Conservation (phyloP, 805 yeast species). For the Maudiozyma pseudohumilis region DNA sequence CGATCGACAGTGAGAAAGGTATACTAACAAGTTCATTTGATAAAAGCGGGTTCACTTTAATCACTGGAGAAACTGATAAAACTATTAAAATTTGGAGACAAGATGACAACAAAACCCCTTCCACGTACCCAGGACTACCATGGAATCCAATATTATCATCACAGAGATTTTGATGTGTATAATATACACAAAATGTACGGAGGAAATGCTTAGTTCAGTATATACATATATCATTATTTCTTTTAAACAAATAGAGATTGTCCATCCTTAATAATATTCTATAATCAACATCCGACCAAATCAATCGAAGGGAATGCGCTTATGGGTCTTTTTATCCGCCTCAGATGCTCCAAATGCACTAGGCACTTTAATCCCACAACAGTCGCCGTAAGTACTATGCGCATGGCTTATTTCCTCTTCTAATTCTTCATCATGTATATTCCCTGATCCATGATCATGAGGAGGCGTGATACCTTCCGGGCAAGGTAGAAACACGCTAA, state of each 20-base stretch:
- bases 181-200: background rate
- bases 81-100: conserved; percentile 68
- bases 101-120: conserved; percentile 27
- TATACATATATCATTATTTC: background rate
- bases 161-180: conserved; percentile 22
- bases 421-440: conserved; percentile 19
- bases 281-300: too few species aligned
- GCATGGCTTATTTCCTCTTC: conserved; percentile 20
- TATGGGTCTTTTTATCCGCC: conserved; percentile 28
- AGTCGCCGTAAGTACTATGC: conserved; percentile 81
- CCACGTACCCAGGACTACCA: conserved; percentile 22
- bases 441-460: conserved; percentile 19
- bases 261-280: too few species aligned
- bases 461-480: conserved; percentile 57
- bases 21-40: conserved; percentile 69
- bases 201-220: background rate
- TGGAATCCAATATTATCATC: conserved; percentile 25
- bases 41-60: conserved; percentile 63
- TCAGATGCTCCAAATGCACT: conserved; percentile 88
- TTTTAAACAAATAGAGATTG: background rate
- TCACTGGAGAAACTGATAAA: conserved; percentile 89
- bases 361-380: conserved; percentile 94
- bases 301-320: conserved; percentile 61
- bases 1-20: conserved; percentile 55
- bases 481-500: conserved; percentile 59